Evolutionary conservation across 352 stramenopile species (phyloP).

Genomic region (Plasmopara halstedii): DNA sequence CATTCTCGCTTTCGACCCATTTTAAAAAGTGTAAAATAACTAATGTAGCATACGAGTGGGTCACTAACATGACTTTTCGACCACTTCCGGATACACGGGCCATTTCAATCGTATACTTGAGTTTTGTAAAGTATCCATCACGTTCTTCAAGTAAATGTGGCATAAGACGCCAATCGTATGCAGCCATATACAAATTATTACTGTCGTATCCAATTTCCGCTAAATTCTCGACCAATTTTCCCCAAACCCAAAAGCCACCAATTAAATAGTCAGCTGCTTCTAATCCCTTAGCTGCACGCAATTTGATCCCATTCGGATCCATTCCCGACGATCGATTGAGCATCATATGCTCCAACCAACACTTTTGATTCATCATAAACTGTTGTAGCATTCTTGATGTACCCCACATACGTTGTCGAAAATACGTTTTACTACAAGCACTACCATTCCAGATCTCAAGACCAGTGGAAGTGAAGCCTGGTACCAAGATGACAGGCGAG

Average conservation of each 20-base stretch:
- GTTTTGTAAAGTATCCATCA: conserved; percentile 88
- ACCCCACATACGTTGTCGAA: conserved; percentile 92
- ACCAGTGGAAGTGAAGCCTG: conserved; percentile 90
- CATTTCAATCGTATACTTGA: conserved; percentile 91
- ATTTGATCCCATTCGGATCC: conserved; percentile 78
- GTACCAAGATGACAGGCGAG: conserved; percentile 86
- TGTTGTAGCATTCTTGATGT: conserved; percentile 83
- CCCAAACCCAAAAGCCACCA: conserved; percentile 92
- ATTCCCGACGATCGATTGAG: conserved; percentile 85
- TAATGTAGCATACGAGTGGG: conserved; percentile 90
- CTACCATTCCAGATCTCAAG: conserved; percentile 93
- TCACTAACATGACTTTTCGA: conserved; percentile 87
- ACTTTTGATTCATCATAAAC: conserved; percentile 87
- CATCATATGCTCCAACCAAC: conserved; percentile 90
- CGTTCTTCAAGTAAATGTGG: conserved; percentile 65
- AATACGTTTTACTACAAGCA: conserved; percentile 81
- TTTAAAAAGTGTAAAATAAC: conserved; percentile 93
- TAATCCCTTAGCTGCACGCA: conserved; percentile 80
- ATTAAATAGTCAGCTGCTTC: conserved; percentile 93
- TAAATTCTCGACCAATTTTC: conserved; percentile 87
- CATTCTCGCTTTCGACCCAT: conserved; percentile 88
- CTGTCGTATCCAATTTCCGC: conserved; percentile 91
- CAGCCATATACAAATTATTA: conserved; percentile 83
- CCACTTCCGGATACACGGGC: conserved; percentile 55
- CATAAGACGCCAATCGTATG: conserved; percentile 83